Base-by-base conservation (phyloP, 768 basidiomycete genomes). In the Phylloporus sp. region DNA sequence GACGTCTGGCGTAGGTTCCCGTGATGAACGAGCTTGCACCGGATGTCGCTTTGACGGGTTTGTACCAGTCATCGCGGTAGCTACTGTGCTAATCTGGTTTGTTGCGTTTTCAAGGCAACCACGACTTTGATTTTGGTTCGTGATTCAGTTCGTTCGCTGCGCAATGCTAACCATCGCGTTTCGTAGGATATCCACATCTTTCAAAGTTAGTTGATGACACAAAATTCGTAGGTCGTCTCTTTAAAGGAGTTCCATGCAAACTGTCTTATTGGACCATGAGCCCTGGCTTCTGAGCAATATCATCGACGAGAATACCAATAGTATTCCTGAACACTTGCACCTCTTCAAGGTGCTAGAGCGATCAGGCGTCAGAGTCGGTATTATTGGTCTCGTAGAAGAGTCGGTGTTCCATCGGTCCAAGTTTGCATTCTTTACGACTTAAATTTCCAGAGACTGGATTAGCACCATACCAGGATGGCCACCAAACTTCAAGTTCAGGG, bases 201-300 rank as follows among this genome's bases (percentile, higher is more conserved):
- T 72, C 75, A 14, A 79, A 79, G 56, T 74, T 95, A 17, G 73
- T 92, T 34, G 56, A 78, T 35, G 83, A 86, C 49, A 86, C 82
- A 7, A 78, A 67, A n/a, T 93, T 91, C 66, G 88, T 88, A 56
- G 51, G 82, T 72, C 14, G 20, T 22, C 8, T 31, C 18, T 20
- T 13, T 21, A 14, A 28, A 28, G 0, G 10, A 14, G 9, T 5
- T 18, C 2, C 6, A 20, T 26, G 9, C 15, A 5, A 21, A 20
- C 9, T 1, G 10, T 29, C 45, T 50, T 36, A 51, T 20, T 38
- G 29, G 31, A 27, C 9, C 27, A 18, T 45, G 58, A 90, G 86
- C 90, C 91, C 18, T 93, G 91, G 91, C 66, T 95, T 27, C 63
- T 94, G 45, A 90, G 88, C 61, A 95, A 95, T 59, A 86, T 94